Evolutionary conservation across 164 flowering plant species (phyloP), one percentile per base, ranked within the genome.

Genomic region (Vitis riparia): DNA sequence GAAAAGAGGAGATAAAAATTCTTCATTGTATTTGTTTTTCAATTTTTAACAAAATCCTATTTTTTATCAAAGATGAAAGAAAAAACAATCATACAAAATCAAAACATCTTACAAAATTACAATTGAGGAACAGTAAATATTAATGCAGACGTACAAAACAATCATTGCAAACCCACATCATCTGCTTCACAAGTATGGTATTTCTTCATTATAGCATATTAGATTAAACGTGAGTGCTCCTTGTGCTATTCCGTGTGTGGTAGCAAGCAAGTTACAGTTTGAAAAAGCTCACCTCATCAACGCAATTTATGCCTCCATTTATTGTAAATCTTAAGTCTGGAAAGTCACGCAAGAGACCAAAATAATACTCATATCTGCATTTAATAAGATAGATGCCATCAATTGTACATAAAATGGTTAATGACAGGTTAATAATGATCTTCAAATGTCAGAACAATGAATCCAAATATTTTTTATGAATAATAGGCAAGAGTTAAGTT

Each of bases 271-370:
- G 47, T 50, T 19, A 37, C 7, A 53, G 15, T 66, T 19, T 19
- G 44, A 59, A 58, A 59, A 71, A 27, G 62, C 64, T 80, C 69
- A 92, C 99, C 98, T 88, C 92, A 79, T 83, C 87, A 76, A 89
- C 77, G 62, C 80, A 75, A 73, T 82, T 84, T 71, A 96, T 87
- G 74, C 98, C 99, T 81, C 99, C 98, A 88, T 96, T 96, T 58
- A 93, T 81, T 50, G 99, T 96, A 76, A 96, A 91, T 68, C 59
- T 86, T 57, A 96, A 73, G 72, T 91, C 92, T 48, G 98, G 99
- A 80, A 96, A 96, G 78, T 96, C 98, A 72, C 99, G 97, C 81
- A 93, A 70, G 51, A 96, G 92, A n/a, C 80, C 97, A 81, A 76
- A 93, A 75, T 73, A 90, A 78, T 82, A 95, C 79, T 91, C 99